Conservation (phyloP, 2,329 filamentous ascomycete genomes). For the Rhinocladiella similis region DNA sequence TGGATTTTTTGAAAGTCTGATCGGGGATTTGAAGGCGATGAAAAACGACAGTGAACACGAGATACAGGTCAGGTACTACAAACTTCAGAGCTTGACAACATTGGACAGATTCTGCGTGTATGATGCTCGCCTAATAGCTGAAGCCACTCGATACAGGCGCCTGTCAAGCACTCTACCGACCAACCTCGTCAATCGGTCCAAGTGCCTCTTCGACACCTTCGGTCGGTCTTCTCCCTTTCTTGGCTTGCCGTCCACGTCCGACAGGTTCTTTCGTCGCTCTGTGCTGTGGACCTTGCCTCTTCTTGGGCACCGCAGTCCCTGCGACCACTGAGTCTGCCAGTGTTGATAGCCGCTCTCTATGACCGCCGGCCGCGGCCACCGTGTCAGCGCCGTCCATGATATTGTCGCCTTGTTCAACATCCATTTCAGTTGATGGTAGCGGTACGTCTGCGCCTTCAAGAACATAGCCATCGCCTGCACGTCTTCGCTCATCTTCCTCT, state of each 20-base stretch:
- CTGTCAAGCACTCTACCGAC: not conserved
- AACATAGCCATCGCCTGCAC: conserved; percentile 28
- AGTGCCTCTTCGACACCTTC: conserved; percentile 27
- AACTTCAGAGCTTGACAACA: too few relatives aligned
- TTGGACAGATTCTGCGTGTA: too few relatives aligned
- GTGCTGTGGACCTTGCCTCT: conserved; percentile 12
- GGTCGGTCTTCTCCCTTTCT: conserved; percentile 20
- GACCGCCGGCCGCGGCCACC: not conserved
- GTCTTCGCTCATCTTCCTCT: conserved; percentile 39
- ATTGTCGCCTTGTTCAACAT: conserved; percentile 22
- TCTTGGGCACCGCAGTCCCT: conserved; percentile 11
- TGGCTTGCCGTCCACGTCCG: conserved; percentile 15
- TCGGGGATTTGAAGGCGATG: too few relatives aligned
- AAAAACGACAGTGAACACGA: too few relatives aligned
- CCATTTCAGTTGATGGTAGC: conserved; percentile 36
- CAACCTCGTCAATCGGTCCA: conserved; percentile 24
- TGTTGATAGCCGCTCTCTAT: conserved; percentile 10
- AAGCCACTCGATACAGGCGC: too few relatives aligned
- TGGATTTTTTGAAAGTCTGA: too few relatives aligned
- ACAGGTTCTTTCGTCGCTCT: conserved; percentile 11
- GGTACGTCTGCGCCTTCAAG: conserved; percentile 30
- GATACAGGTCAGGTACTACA: too few relatives aligned
- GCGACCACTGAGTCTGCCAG: conserved; percentile 14
- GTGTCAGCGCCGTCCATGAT: conserved; percentile 2
- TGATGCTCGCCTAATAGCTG: too few relatives aligned